phyloP scores from a whole-genome alignment of 768 basidiomycete species.

The Cyclocybe cylindracea region DNA sequence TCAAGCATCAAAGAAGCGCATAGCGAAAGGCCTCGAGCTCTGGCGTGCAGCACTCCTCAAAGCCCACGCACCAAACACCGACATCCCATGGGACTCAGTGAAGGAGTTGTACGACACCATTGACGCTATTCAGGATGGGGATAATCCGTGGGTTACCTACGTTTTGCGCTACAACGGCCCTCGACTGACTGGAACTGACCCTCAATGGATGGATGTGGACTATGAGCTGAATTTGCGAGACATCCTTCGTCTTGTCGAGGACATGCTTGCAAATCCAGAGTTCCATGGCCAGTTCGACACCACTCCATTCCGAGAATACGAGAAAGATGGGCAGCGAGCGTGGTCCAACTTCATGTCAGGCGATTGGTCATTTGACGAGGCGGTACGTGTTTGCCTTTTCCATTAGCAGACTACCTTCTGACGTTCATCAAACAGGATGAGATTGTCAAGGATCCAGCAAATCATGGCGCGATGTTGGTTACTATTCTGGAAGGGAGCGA shows the following conservation, averaged over 20 bases:
- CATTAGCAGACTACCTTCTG: neutral
- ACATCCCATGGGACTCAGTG: constrained; percentile 15
- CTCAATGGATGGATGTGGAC: constrained; percentile 26
- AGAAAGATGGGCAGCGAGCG: constrained; percentile 11
- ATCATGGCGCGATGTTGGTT: constrained; percentile 30
- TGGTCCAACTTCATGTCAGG: constrained; percentile 20
- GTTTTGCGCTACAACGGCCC: no score
- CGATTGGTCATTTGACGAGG: constrained; percentile 11
- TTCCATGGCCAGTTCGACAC: constrained; percentile 12
- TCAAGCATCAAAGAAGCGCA: constrained; percentile 21
- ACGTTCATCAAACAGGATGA: constrained; percentile 19
- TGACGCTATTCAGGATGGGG: constrained; percentile 21
- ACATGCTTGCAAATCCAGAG: constrained; percentile 6
- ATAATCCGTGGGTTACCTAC: constrained; percentile 9
- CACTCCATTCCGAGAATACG: constrained; percentile 11
- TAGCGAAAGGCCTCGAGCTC: constrained; percentile 21
- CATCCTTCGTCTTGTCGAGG: constrained; percentile 2
- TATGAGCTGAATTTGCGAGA: constrained; percentile 27
- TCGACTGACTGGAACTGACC: no score
- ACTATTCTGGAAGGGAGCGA: constrained; percentile 36
- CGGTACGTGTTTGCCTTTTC: constrained; percentile 10
- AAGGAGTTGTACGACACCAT: constrained; percentile 25
- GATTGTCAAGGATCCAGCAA: constrained; percentile 21
- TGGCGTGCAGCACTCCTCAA: constrained; percentile 22
- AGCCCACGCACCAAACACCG: neutral